Base-by-base conservation (phyloP, 306 rosid genomes). In the Trifolium dubium region DNA sequence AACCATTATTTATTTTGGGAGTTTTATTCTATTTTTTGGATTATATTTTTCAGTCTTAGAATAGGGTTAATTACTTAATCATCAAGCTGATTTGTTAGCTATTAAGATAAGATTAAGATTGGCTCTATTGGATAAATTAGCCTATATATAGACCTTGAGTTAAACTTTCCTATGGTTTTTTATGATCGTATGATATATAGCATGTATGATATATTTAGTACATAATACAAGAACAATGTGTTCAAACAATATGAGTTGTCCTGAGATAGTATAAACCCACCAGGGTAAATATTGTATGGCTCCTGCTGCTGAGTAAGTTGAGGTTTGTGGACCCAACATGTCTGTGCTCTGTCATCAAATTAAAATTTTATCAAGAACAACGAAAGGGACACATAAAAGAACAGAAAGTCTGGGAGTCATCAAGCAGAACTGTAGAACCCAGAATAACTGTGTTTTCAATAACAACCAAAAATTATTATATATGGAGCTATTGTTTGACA, bases 271-370 rank as follows among this genome's bases (percentile, higher is more conserved):
- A 66, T 41, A 77, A 77, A 80, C 81, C 58, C 80, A 92, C 99
- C 97, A 95, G 85, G 30, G 98, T 90, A 89, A 95, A 95, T 82
- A 95, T 86, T 1, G 99, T 95, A 77, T 95, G 99, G 87, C 99
- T 95, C 82, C 99, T 87, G 90, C 99, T 95, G 86, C 99, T 95
- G 79, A 89, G 88, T 84, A 95, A 72, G 83, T 95, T 95, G 85
- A 95, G 92, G 75, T 95, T 95, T 66, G 96, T 95, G 17, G 99
- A 95, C 64, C 99, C 99, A 70, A 95, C 99, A 79, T 95, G 99
- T 73, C 99, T 85, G 80, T 95, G 99, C 82, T 95, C 99, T 95
- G 96, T 80, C 34, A 64, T 64, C 76, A 81, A 79, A 77, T 34
- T 40, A 61, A 81, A 65, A 60, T 35, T 64, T 78, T 69, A 41